Evolutionary conservation across 164 flowering plant species (phyloP), one percentile per base, ranked within the genome.

Genomic region (Protea cynaroides): DNA sequence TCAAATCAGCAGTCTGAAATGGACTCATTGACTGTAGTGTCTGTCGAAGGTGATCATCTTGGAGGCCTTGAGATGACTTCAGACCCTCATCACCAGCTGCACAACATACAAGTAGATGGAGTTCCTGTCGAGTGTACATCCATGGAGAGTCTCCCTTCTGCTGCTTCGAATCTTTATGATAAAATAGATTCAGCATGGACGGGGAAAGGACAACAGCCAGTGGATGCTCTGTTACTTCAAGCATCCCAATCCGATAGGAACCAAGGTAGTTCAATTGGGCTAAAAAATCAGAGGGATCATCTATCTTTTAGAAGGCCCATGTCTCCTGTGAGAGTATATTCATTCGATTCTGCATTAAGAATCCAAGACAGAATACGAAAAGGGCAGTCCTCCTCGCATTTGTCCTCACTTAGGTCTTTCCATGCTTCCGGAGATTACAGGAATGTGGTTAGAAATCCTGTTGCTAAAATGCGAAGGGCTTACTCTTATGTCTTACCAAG

Each of bases 111-210:
- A 25, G 38, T 38, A 10, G 81, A 77, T 61, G 70, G 68, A 56
- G 72, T 68, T 65, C 47, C 60, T 61, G 70, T 37, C 21, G 69
- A 65, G 22, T 65, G 49, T 21, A 62, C 71, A 57, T 61, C 74
- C 34, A 65, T 46, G 46, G 83, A 76, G 55, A 70, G 62, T 37
- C 44, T 68, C 34, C 75, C 77, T 0, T 79, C 86, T 44, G 72
- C 82, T 59, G 82, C 65, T 17, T 82, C 96, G 1, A 77, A 68
- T 71, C 82, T 92, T 37, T 90, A 98, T n/a, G 97, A 95, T 65
- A 80, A 83, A 77, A 95, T 95, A 62, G 98, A 95, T 72, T 88
- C 83, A 60, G 95, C 87, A 29, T 95, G 98, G 99, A 86, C 87
- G 1, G 99, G 99, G 37, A 74, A 78, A 13, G 82, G 76, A 37